Base-by-base conservation (phyloP, 192 early-diverging fungal genomes). In the Entophlyctis luteolus region DNA sequence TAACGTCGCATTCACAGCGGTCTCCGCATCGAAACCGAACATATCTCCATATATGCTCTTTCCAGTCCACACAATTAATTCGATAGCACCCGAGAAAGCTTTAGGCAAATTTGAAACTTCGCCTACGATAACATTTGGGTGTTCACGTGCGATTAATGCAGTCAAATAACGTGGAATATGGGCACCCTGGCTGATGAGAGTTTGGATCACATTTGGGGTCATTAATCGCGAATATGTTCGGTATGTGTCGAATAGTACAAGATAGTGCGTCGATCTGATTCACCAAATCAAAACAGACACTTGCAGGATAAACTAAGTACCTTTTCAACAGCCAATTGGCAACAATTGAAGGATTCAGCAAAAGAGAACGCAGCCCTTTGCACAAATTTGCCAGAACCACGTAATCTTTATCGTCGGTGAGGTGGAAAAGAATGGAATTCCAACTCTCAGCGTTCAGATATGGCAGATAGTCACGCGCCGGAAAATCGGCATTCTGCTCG, bases 11-110 rank as follows among this genome's bases (percentile, higher is more conserved):
- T 63, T 62, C 18, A 59, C 57, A 5, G 68, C 58, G 33, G 48
- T 59, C 23, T 70, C 59, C 31, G 68, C 58, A 29, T 70, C 68
- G 34, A 70, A 70, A 16, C 68, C 68, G 39, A 70, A 70, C 48
- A 70, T 59, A 33, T 70, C 59, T n/a, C 68, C 68, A 38, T 54
- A 70, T 29, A 47, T 49, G 4, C 36, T 49, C 28, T 48, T 70
- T 4, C 68, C 68, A 3, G 59, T 62, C 68, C 68, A 70, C 4
- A 70, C 39, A 34, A 63, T 32, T 10, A 63, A 33, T 18, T 63
- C 62, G 4, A 63, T 32, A 4, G 62, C 45, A 20, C 50, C 62
- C 8, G 46, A 3, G 20, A 49, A 34, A 6, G 42, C 5, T 22
- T 45, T 63, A 18, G 28, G 18, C 46, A n/a, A 14, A 6, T 63